phyloP scores from a whole-genome alignment of 2,329 filamentous ascomycete species.

The Neofusicoccum sp. region DNA sequence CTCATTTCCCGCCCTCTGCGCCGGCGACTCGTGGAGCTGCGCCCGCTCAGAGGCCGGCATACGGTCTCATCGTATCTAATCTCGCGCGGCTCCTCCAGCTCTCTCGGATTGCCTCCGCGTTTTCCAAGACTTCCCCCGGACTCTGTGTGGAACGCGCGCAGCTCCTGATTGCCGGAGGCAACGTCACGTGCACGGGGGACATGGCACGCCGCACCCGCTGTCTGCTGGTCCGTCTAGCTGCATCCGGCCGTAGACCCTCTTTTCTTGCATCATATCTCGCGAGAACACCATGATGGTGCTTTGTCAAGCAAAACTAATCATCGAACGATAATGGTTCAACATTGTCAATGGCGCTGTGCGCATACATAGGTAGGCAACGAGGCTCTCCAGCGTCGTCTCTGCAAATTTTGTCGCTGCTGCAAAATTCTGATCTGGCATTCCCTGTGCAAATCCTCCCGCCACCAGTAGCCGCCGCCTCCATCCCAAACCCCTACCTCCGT shows the following conservation, averaged over 20 bases:
- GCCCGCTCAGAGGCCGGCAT: slow-evolving; percentile 7
- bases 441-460: slow-evolving; percentile 6
- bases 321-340: background rate
- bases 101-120: slow-evolving; percentile 11
- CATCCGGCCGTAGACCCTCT: slow-evolving; percentile 4
- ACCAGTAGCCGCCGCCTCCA: background rate
- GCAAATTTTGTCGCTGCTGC: background rate
- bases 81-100: slow-evolving; percentile 11
- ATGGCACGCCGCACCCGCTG: background rate
- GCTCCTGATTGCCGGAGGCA: background rate
- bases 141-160: background rate
- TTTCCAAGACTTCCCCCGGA: slow-evolving; percentile 12
- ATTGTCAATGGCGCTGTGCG: background rate
- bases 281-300: background rate
- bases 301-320: slow-evolving; percentile 4
- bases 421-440: background rate
- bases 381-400: background rate
- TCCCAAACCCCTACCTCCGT: background rate
- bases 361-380: slow-evolving; percentile 5
- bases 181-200: background rate
- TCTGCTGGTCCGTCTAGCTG: background rate
- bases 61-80: slow-evolving; percentile 18
- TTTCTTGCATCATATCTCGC: slow-evolving; percentile 18
- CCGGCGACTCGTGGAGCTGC: slow-evolving; percentile 1
- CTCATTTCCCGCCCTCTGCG: slow-evolving; percentile 13